Percentiles rank a stretch among this genome's conserved stretches.
Conservation (phyloP, 192 early-diverging fungal genomes). For the Dissophora globulifera region DNA sequence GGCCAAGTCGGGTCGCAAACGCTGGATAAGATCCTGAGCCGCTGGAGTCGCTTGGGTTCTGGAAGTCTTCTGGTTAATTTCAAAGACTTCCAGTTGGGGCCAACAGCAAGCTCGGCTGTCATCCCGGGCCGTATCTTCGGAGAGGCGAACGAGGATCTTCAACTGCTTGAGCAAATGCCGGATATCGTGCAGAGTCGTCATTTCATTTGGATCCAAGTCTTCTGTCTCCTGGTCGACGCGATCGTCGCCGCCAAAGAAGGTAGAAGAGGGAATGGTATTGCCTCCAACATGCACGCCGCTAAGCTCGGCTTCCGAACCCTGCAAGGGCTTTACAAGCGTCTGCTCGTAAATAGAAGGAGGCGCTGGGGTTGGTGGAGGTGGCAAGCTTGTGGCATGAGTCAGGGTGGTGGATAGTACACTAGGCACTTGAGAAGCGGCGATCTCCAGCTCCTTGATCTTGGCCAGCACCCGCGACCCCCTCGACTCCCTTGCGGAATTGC, state of each 20-base stretch:
- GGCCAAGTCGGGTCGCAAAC: not conserved
- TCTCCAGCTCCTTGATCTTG: no score
- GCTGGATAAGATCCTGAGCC: not conserved
- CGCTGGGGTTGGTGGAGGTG: not conserved
- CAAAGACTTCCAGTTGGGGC: slow-evolving; percentile 4
- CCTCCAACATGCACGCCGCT: no score
- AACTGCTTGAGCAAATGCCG: not conserved
- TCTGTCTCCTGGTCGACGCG: not conserved
- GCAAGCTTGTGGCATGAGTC: no score
- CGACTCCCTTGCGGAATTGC: slow-evolving; percentile 10
- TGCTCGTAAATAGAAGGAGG: not conserved
- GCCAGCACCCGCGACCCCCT: no score
- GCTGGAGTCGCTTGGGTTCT: no score
- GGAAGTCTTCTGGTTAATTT: not conserved
- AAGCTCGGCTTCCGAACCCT: no score
- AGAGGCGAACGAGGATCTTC: not conserved
- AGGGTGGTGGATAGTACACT: no score
- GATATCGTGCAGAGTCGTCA: not conserved
- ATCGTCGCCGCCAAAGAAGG: no score
- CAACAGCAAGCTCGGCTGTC: not conserved
- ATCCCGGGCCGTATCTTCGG: not conserved
- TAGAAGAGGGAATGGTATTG: no score
- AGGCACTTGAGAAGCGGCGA: no score
- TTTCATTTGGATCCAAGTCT: slow-evolving; percentile 8
- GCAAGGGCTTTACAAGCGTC: no score